Evolutionary conservation across 257 asterid species (phyloP).

Genomic region (Gardenia jasminoides): DNA sequence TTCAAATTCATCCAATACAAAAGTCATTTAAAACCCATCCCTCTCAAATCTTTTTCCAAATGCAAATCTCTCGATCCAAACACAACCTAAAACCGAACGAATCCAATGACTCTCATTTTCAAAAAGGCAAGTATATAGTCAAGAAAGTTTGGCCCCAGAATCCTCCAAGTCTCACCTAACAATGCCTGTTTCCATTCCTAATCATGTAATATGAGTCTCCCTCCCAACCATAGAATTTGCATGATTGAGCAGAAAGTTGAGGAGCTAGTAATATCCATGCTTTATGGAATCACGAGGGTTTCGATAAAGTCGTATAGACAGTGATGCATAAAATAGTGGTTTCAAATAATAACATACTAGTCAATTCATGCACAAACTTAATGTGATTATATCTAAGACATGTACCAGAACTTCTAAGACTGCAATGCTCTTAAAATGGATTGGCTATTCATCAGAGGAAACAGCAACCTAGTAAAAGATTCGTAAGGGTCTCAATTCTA

Average conservation of each 20-base stretch:
- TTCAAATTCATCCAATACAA: too few species aligned
- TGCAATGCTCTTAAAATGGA: too few species aligned
- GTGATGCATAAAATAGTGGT: neutral
- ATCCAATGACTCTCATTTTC: conserved; percentile 6
- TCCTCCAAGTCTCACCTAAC: neutral
- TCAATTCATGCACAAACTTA: neutral
- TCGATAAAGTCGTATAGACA: neutral
- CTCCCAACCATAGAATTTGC: conserved; percentile 2
- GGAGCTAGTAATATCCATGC: neutral
- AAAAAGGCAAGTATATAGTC: conserved; percentile 4
- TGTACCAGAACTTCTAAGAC: too few species aligned
- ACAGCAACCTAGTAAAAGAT: neutral
- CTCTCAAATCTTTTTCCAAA: too few species aligned
- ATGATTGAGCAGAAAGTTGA: neutral
- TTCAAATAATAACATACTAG: too few species aligned
- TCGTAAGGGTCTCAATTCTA: neutral
- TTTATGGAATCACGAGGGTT: neutral
- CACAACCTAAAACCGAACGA: neutral
- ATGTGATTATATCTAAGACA: neutral
- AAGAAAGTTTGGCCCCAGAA: conserved; percentile 19
- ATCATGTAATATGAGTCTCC: neutral
- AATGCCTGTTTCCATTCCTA: conserved; percentile 6
- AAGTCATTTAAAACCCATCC: too few species aligned
- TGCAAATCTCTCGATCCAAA: too few species aligned
- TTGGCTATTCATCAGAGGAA: neutral